Conservation (phyloP, 192 early-diverging fungal genomes). For the Coemansia asiatica region DNA sequence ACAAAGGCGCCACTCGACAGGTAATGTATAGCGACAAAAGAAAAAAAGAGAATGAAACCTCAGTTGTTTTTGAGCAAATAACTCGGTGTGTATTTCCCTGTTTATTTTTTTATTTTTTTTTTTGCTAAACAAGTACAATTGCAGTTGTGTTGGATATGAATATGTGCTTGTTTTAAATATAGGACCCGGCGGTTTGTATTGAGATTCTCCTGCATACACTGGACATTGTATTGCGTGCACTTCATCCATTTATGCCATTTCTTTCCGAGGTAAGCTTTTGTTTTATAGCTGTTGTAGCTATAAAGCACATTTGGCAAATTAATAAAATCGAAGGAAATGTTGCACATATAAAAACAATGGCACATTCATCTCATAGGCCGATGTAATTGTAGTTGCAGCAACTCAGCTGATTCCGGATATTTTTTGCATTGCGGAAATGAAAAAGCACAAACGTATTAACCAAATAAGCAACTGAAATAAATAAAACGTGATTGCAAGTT, state of each 20-base stretch:
- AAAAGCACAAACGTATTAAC: not conserved
- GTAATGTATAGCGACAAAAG: conserved; percentile 28
- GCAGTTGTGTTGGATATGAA: not conserved
- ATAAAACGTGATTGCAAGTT: not conserved
- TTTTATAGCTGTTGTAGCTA: not conserved
- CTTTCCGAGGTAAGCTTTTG: conserved; percentile 76
- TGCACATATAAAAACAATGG: not conserved
- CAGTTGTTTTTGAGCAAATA: not conserved
- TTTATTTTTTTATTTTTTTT: not conserved
- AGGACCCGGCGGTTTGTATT: conserved; percentile 34
- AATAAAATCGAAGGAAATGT: not conserved
- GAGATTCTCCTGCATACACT: conserved; percentile 44
- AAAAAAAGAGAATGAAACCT: not conserved
- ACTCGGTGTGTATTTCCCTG: no score
- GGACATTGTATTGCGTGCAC: conserved; percentile 64
- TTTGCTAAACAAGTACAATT: no score
- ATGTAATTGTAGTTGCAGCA: not conserved
- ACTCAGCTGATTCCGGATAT: conserved; percentile 3
- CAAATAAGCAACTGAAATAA: not conserved
- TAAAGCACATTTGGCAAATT: not conserved
- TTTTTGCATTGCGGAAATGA: conserved; percentile 7
- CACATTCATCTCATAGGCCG: no score
- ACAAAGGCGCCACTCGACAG: conserved; percentile 53
- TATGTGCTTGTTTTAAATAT: conserved; percentile 12
- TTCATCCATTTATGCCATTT: conserved; percentile 99